These are phyloP conservation scores for Sutorius australiensis DNA, from an alignment of 768 basidiomycete genomes.

Conservation along the genomic window DNA sequence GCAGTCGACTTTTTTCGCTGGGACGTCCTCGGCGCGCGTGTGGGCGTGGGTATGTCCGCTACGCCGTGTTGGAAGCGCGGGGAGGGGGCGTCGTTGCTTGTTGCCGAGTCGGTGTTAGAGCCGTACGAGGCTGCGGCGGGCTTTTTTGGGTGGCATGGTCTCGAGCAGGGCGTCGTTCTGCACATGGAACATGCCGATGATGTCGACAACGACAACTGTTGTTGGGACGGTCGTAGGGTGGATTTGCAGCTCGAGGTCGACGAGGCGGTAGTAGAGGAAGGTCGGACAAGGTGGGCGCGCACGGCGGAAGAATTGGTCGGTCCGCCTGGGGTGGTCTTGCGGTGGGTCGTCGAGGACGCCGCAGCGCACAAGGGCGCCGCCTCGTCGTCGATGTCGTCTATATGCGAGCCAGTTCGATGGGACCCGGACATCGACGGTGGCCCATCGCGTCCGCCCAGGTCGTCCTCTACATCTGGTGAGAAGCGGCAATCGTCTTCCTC, in stretches of 20 bases:
- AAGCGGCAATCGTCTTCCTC: constrained; percentile 1
- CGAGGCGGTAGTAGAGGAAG: constrained; percentile 24
- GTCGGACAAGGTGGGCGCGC: constrained; percentile 18
- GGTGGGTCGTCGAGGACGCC: background rate
- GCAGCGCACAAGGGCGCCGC: background rate
- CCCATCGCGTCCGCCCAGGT: background rate
- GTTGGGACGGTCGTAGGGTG: background rate
- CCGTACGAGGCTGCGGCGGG: constrained; percentile 28
- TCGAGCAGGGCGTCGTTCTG: constrained; percentile 14
- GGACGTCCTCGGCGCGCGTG: constrained; percentile 9
- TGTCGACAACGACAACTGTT: background rate
- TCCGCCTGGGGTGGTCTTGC: constrained; percentile 9
- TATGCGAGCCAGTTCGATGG: constrained; percentile 11
- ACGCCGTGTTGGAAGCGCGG: background rate
- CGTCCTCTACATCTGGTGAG: background rate
- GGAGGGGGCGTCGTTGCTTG: background rate
- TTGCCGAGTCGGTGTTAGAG: constrained; percentile 21
- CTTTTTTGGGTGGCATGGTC: constrained; percentile 29
- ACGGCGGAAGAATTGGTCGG: constrained; percentile 22
- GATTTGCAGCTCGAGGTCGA: constrained; percentile 14
- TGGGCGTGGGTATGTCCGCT: background rate
- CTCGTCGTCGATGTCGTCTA: background rate
- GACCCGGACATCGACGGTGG: constrained; percentile 6
- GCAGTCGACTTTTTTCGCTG: constrained; percentile 28
- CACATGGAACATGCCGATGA: background rate